Base-by-base conservation (phyloP, 306 rosid genomes). In the Urtica urens region DNA sequence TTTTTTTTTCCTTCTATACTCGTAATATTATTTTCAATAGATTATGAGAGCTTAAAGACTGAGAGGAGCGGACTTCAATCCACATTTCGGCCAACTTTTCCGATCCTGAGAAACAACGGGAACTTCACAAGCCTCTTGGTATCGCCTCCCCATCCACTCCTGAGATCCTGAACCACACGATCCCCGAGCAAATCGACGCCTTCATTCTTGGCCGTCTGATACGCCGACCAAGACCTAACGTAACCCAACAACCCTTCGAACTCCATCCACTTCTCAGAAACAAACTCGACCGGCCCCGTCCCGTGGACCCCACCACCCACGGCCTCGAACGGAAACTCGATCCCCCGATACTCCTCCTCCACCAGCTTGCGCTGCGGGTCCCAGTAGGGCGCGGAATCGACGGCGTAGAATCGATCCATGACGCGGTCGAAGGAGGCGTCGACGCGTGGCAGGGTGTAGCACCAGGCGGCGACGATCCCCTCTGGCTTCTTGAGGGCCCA, bases 391-490 rank as follows among this genome's bases (percentile, higher is more conserved):
- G n/a, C 12, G 2, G 43, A 4, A 23, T 63, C 60, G 4, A 2
- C 9, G 3, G 2, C 10, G 56, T 65, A 78, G 3, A 67, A 59
- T 12, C 21, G 55, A 55, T 72, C 74, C 20, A 73, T 21, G 15
- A 78, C 29, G 1, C 25, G 1, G 35, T 88, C 83, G 0, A 81
- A 62, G 0, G 33, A 33, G 17, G 31, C 38, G 48, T 59, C 68
- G 16, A 83, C 47, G 46, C 79, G 46, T 2, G 93, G 90, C 51
- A 70, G 20, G 6, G 58, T 51, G 76, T 81, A 83, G 65, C 83
- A 78, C 93, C 86, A 78, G 1, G 78, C 86, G 6, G 90, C 96
- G 10, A 88, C 60, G 24, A 83, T 62, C 1, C 93, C 96, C 3
- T 76, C 28, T 11, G 93, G 95, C 25, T 81, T 83, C 53, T 81